Base-by-base conservation (phyloP, 1,284 basidiomycete species). In the Naganishia liquefaciens region DNA sequence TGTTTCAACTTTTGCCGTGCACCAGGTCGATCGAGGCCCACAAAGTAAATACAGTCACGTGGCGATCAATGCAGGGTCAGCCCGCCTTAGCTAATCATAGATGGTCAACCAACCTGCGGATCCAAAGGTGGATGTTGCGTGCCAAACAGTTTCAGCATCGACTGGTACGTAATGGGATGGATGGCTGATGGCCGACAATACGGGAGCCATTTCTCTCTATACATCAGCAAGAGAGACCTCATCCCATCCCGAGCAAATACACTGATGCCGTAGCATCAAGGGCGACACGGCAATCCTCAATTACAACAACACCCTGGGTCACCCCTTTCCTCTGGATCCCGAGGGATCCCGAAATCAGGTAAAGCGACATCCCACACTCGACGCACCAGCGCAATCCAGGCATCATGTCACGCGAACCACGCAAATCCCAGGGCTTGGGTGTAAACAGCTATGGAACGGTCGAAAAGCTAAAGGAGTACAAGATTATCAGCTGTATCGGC, bases 401-500 rank as follows among this genome's bases (percentile, higher is more conserved):
- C 44, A 50, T 33, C 21, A 60, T 60, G 55, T 60, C 55, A 37
- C 55, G 55, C 6, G 55, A 60, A 19, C 50, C 64, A 23, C 57
- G 64, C 42, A 60, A 60, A 25, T 65, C 64, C 28, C 49, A 63
- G 3, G 62, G 65, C n/a, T 37, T 67, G 9, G 62, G 65, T 39
- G 28, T 67, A n/a, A 55, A 63, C 28, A 52, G 52, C 21, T 67
- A 58, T 40, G 27, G 52, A 27, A 70, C 71, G 1, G 73, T 73
- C 83, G 72, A 74, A 7, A 77, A 79, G 68, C 81, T 93, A 49
- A 86, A 88, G 69, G 84, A 86, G 65, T 96, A 95, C 75, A 92
- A 94, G 69, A 82, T 91, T 5, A 82, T 94, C 54, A 91, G 93
- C 70, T 84, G 95, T 68, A 95, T 99, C 63, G 94, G 95, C 7